Evolutionary conservation across 179 eudicot genomes (phyloP).

Genomic region (Camellia oleifera): DNA sequence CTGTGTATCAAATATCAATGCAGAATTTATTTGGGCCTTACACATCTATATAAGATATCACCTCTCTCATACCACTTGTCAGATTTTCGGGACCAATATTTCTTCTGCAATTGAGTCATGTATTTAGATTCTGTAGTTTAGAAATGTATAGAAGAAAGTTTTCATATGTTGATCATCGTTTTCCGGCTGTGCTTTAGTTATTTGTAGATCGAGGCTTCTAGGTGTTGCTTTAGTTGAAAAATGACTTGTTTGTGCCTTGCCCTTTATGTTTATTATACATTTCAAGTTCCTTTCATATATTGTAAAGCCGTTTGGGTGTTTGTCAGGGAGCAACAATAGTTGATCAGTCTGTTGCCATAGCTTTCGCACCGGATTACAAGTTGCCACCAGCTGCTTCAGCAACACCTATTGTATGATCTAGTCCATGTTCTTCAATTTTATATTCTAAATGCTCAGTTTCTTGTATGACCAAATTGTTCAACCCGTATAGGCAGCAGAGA

Average conservation of each 20-base stretch:
- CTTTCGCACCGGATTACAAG: slow-evolving; percentile 72
- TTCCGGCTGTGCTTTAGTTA: background rate
- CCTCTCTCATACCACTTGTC: background rate
- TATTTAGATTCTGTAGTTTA: background rate
- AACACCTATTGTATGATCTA: slow-evolving; percentile 45
- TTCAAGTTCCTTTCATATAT: background rate
- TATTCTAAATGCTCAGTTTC: background rate
- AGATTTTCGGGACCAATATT: background rate
- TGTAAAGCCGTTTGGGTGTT: background rate
- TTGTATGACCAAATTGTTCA: background rate
- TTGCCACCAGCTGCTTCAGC: slow-evolving; percentile 51
- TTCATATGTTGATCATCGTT: background rate
- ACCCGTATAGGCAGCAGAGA: slow-evolving; percentile 37
- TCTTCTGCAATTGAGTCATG: background rate
- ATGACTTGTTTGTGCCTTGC: background rate
- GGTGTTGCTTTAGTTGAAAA: slow-evolving; percentile 8
- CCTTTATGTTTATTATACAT: background rate
- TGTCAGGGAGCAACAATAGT: slow-evolving; percentile 91
- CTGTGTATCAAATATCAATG: background rate
- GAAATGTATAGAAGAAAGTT: background rate
- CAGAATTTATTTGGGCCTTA: background rate
- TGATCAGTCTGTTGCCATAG: slow-evolving; percentile 78
- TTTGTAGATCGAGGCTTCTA: background rate
- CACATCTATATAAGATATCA: background rate
- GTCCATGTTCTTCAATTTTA: background rate